Base-by-base conservation (phyloP, 495 filamentous ascomycete genomes). In the Rhizodiscina lignyota region DNA sequence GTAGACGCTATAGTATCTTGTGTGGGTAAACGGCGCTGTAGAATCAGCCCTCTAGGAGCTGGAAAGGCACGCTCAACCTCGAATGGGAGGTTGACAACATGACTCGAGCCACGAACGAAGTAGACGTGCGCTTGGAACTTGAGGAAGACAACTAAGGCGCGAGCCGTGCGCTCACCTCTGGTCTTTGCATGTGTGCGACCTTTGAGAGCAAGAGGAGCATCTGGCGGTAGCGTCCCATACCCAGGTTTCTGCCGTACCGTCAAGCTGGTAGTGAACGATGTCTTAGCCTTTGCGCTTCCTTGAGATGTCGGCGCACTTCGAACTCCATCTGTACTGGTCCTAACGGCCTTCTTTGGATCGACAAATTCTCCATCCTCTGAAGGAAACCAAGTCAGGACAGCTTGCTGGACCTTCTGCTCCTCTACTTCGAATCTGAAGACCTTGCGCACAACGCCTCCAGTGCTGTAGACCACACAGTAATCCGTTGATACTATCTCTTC, bases 91-190 rank as follows among this genome's bases (percentile, higher is more conserved):
- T 91, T 80, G 37, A 96, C 71, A 38, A 91, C 72, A 67, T 96
- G 83, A 54, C 72, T 92, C 18, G 79, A 71, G 3, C 85, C 85
- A 13, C 77, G 66, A n/a, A 94, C 68, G 52, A 87, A 92, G 62
- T 80, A 91, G 45, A 96, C 71, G 49, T 94, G 89, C 18, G 83
- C 85, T 49, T 94, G 87, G 3, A 81, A 80, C 53, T 85, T 89
- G 39, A 99, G 69, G 43, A 94, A 78, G 26, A 96, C 77, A 4
- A 96, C 84, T 34, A 99, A 59, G 18, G 89, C 79, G 45, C 78
- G 67, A 52, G 74, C 59, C 5, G 18, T n/a, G n/a, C n/a, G n/a
- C n/a, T n/a, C n/a, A n/a, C n/a, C n/a, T 45, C 74, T 49, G 27
- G 37, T 18, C 2, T 41, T 41, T 6, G 36, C 44, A 34, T 37